phyloP scores from a whole-genome alignment of 768 basidiomycete species.

The Panus rudis region DNA sequence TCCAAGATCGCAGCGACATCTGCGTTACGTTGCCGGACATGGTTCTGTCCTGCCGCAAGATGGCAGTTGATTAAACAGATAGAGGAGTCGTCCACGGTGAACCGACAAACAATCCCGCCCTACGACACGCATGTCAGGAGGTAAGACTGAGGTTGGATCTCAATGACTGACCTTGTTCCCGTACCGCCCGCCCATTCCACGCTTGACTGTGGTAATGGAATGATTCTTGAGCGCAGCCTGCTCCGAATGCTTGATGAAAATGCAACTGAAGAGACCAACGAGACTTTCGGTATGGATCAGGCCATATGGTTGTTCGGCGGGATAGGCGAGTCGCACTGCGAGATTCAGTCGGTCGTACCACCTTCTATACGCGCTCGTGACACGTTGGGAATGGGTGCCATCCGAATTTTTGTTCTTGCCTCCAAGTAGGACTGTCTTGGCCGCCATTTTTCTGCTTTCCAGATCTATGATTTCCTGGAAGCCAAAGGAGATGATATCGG shows the following conservation, averaged over 20 bases:
- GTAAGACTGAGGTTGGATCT: not conserved
- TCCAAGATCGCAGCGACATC: slow-evolving; percentile 88
- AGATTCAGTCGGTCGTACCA: slow-evolving; percentile 80
- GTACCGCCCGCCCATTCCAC: slow-evolving; percentile 88
- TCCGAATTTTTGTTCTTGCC: slow-evolving; percentile 60
- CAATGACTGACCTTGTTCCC: slow-evolving; percentile 80
- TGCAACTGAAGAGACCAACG: slow-evolving; percentile 78
- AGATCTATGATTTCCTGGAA: slow-evolving; percentile 96
- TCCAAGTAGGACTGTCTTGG: slow-evolving; percentile 83
- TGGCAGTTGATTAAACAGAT: slow-evolving; percentile 96
- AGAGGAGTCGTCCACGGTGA: slow-evolving; percentile 88
- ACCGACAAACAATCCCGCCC: slow-evolving; percentile 88
- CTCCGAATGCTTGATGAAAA: slow-evolving; percentile 68
- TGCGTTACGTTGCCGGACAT: slow-evolving; percentile 74
- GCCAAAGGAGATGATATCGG: slow-evolving; percentile 90
- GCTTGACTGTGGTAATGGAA: slow-evolving; percentile 77
- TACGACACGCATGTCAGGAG: slow-evolving; percentile 20
- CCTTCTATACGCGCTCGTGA: slow-evolving; percentile 78
- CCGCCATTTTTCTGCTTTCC: slow-evolving; percentile 87
- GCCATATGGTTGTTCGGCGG: slow-evolving; percentile 66
- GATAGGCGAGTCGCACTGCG: slow-evolving; percentile 71
- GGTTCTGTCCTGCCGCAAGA: slow-evolving; percentile 90
- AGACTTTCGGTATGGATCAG: slow-evolving; percentile 83
- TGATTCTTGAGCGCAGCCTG: slow-evolving; percentile 54
- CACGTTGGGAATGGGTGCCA: slow-evolving; percentile 65